Evolutionary conservation across 2,329 filamentous ascomycete genomes (phyloP), one percentile per base, ranked within the genome.

Genomic region (Stylonectria norvegica): DNA sequence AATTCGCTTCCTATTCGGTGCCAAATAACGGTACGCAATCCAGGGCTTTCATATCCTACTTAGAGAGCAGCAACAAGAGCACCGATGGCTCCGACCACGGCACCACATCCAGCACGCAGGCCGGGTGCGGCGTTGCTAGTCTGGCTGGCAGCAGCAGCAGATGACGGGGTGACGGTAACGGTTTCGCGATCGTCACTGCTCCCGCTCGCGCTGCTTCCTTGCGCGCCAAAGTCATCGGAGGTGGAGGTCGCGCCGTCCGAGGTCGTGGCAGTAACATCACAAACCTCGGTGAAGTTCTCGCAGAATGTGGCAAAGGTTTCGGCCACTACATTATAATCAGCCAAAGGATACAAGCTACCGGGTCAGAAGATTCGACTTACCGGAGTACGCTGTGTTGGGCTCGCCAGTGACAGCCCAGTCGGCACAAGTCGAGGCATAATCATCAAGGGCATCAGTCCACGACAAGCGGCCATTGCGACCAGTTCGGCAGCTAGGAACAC

Each of bases 391-490:
- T 20, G 53, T 58, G n/a, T 50, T 19, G 14, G 54, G 45, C 17
- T 60, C 55, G 42, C 49, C 55, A 22, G 53, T 56, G 4, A 14
- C 39, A 35, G 60, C 61, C 61, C 60, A 63, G 25, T 53, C 39
- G 27, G 49, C 49, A 30, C 61, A 63, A 7, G 56, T 58, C n/a
- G 44, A 47, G 23, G 61, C 61, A 41, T 57, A 55, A 20, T 54
- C 32, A 27, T 60, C 61, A 7, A 63, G 31, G 20, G 52, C 50
- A 28, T 62, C 56, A n/a, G 58, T 63, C 58, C 58, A 63, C 18
- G 41, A 50, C 5, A 52, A 40, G 2, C 32, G 34, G 10, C 47
- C 37, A 11, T 40, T 46, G 5, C 38, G 33, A 11, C 50, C 52
- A 7, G 7, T 5, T 27, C 44, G 47, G 39, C 56, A 62, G 47